Conservation (phyloP, 2,329 filamentous ascomycete species). For the Sporothrix sp. region DNA sequence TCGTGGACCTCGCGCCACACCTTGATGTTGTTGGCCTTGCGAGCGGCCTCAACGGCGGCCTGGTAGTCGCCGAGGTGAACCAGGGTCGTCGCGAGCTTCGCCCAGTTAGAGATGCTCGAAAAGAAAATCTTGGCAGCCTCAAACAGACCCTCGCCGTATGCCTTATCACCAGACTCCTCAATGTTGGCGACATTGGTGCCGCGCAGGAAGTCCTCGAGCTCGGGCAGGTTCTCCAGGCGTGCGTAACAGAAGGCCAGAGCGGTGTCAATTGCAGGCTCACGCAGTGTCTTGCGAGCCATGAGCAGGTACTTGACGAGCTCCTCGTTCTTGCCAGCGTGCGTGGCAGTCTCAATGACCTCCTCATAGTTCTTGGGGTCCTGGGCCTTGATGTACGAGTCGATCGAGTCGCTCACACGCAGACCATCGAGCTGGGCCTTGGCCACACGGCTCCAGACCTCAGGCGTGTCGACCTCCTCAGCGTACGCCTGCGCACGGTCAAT, state of each 20-base stretch:
- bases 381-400: slow-evolving; percentile 95
- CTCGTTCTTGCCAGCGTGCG: slow-evolving; percentile 92
- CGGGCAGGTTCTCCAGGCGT: slow-evolving; percentile 78
- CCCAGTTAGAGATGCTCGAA: slow-evolving; percentile 98
- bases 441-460: slow-evolving; percentile 97
- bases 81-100: slow-evolving; percentile 92
- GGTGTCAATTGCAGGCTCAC: slow-evolving; percentile 89
- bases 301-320: slow-evolving; percentile 92
- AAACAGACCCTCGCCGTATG: slow-evolving; percentile 86
- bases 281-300: slow-evolving; percentile 94
- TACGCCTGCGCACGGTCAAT: slow-evolving; percentile 95
- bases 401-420: slow-evolving; percentile 80
- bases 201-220: slow-evolving; percentile 93
- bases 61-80: slow-evolving; percentile 98
- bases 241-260: slow-evolving; percentile 89
- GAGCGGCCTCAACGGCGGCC: slow-evolving; percentile 90
- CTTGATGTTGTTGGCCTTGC: slow-evolving; percentile 98
- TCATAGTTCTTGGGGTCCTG: slow-evolving; percentile 85
- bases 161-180: slow-evolving; percentile 96
- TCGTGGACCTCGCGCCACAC: slow-evolving; percentile 99
- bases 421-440: slow-evolving; percentile 97
- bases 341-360: slow-evolving; percentile 94
- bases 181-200: slow-evolving; percentile 90
- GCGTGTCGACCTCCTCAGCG: slow-evolving; percentile 84
- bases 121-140: slow-evolving; percentile 99